A percentile compares a stretch with the other conserved stretches of the same genome.
Conservation (phyloP, 2,329 filamentous ascomycete genomes). For the Cryoendolithus antarcticus region DNA sequence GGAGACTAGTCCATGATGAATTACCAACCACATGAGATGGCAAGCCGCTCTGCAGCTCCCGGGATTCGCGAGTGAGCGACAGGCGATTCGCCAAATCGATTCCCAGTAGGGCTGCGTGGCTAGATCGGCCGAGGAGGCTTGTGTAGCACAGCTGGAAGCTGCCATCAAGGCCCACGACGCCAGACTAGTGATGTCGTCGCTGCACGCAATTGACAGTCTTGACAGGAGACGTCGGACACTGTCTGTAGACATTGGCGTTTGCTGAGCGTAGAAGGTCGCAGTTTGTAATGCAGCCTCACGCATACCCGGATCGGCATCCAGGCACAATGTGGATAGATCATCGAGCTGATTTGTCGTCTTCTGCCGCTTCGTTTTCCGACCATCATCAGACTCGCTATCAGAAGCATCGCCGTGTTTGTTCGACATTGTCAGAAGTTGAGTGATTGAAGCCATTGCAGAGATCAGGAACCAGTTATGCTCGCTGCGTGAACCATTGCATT, state of each 20-base stretch:
- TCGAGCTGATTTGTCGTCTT: constrained; percentile 26
- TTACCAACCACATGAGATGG: constrained; percentile 55
- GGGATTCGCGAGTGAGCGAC: constrained; percentile 57
- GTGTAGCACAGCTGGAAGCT: constrained; percentile 49
- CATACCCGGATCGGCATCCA: constrained; percentile 15
- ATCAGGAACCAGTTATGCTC: constrained; percentile 24
- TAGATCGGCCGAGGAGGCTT: constrained; percentile 28
- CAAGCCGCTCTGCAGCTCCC: constrained; percentile 66
- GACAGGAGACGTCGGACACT: constrained; percentile 10
- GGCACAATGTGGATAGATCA: constrained; percentile 24
- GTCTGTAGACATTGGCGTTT: constrained; percentile 16
- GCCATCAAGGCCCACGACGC: constrained; percentile 80
- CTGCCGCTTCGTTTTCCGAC: constrained; percentile 18
- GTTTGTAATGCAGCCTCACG: constrained; percentile 43
- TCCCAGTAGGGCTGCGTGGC: constrained; percentile 47
- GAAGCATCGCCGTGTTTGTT: not conserved
- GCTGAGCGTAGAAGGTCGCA: constrained; percentile 36
- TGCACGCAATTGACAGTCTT: constrained; percentile 10
- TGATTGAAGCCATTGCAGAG: constrained; percentile 2
- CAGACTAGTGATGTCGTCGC: constrained; percentile 55
- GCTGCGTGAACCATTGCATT: constrained; percentile 20
- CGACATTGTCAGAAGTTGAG: not conserved
- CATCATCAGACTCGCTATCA: constrained; percentile 7
- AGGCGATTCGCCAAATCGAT: constrained; percentile 62
- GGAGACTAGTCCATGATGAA: constrained; percentile 53